A percentile compares a stretch with the other conserved stretches of the same genome.
Conservation (phyloP, 768 basidiomycete genomes). For the Leccinum aurantiacum region DNA sequence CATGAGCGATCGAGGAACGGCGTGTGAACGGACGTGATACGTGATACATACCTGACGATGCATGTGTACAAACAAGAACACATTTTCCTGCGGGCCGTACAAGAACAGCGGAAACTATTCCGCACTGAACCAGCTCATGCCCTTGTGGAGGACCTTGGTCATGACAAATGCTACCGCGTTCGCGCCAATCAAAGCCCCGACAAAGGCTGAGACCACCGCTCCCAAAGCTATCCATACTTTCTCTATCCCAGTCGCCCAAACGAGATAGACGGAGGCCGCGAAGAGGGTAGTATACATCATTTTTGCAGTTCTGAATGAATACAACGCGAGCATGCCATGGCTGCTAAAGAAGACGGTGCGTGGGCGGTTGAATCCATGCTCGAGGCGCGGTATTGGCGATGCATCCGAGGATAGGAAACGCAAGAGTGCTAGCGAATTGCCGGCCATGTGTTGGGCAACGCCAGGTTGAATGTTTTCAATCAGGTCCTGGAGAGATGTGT, state of each 20-base stretch:
- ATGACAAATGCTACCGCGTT: conserved; percentile 75
- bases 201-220: conserved; percentile 50
- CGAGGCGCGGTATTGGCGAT: conserved; percentile 67
- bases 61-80: too few species aligned
- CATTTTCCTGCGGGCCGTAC: conserved; percentile 56
- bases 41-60: too few species aligned
- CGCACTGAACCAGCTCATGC: conserved; percentile 84
- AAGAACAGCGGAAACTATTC: conserved; percentile 64
- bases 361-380: conserved; percentile 48
- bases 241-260: conserved; percentile 33
- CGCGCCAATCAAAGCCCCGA: conserved; percentile 60
- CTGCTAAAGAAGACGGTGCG: conserved; percentile 78
- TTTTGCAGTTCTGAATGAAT: conserved; percentile 71
- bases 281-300: conserved; percentile 58
- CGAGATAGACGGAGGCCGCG: conserved; percentile 45
- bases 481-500: conserved; percentile 47
- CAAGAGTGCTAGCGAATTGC: conserved; percentile 80
- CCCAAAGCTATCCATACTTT: conserved; percentile 40
- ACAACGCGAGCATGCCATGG: conserved; percentile 67
- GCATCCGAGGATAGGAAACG: conserved; percentile 65
- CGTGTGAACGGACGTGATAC: too few species aligned
- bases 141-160: conserved; percentile 56
- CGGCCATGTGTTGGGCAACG: conserved; percentile 87
- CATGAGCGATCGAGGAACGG: too few species aligned
- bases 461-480: conserved; percentile 84